Evolutionary conservation across 441 rosid species (phyloP), one percentile per base, ranked within the genome.

Genomic region (Breynia disticha): DNA sequence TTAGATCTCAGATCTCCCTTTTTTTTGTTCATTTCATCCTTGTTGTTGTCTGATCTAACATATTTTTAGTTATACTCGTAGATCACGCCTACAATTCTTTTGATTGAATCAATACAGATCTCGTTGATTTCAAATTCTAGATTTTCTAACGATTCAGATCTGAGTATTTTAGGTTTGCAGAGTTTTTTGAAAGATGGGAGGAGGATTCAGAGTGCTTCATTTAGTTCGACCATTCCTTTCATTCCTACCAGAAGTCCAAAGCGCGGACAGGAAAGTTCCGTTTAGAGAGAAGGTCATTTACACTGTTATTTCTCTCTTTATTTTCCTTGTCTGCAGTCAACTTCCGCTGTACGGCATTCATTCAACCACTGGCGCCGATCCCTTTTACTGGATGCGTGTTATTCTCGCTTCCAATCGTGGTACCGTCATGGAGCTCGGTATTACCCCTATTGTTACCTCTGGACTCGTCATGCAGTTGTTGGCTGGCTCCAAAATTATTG

Each of bases 361-460:
- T 66, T 77, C 95, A 7, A 81, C 96, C 9, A 85, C 95, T 0
- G 95, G 96, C 0, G 95, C 95, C 0, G 95, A 88, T 79, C 95
- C 96, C 0, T 83, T 88, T 69, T 83, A 85, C 55, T 85, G 89
- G 95, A 83, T 87, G 88, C 90, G 90, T 59, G 88, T 81, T 46
- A 87, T 88, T 55, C 87, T 85, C 16, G 96, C 96, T 0, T 88
- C 95, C 0, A 87, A 70, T 68, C 93, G 95, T 46, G 95, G 95
- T 15, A 87, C 93, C 7, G 93, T 87, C 20, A 88, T 88, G 96
- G 96, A 88, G 68, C 96, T 88, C 16, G 96, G 96, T 41, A 88
- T 88, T 56, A 88, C 96, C 12, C 90, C 95, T 3, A 85, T 88
- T 51, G 91, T 88, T 46, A 82, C 95, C 1, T 85, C 91, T 69